Percentiles rank a stretch among this genome's conserved stretches.
Conservation (phyloP, 371 early-diverging fungal species). For the Rhizopus delemar region DNA sequence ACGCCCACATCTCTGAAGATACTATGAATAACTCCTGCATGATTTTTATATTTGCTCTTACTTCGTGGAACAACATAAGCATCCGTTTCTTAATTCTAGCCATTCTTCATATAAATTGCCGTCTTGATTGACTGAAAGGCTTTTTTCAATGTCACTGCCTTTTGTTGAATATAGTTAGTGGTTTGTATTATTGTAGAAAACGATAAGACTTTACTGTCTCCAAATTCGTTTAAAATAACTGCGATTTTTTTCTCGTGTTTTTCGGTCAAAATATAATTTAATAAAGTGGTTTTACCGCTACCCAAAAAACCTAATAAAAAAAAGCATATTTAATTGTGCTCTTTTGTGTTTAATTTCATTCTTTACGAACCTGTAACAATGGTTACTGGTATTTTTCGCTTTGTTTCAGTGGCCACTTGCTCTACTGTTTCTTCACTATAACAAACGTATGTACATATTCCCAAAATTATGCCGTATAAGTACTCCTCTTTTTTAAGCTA, state of each 20-base stretch:
- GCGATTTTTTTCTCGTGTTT: conserved; percentile 93
- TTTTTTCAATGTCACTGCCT: conserved; percentile 93
- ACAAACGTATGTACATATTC: not conserved
- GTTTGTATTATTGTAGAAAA: too few species aligned
- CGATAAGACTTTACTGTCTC: conserved; percentile 54
- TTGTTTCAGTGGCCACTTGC: not conserved
- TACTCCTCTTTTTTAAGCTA: not conserved
- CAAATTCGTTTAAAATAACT: conserved; percentile 90
- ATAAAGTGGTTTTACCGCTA: conserved; percentile 92
- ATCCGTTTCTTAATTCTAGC: conserved; percentile 96
- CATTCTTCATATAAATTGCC: conserved; percentile 92
- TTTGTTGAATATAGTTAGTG: not conserved
- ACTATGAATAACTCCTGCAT: not conserved
- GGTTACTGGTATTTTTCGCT: conserved; percentile 70
- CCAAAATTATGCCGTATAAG: not conserved
- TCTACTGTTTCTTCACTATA: not conserved
- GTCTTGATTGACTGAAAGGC: conserved; percentile 76
- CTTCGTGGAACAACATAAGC: conserved; percentile 96
- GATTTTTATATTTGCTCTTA: conserved; percentile 29
- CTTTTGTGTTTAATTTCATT: not conserved
- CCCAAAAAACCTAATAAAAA: conserved; percentile 71
- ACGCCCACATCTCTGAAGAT: conserved; percentile 83
- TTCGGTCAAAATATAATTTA: conserved; percentile 87
- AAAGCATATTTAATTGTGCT: too few species aligned
- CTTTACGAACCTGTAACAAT: conserved; percentile 58